Conservation (phyloP, 2,329 filamentous ascomycete species). For the Bipolaris cookei region DNA sequence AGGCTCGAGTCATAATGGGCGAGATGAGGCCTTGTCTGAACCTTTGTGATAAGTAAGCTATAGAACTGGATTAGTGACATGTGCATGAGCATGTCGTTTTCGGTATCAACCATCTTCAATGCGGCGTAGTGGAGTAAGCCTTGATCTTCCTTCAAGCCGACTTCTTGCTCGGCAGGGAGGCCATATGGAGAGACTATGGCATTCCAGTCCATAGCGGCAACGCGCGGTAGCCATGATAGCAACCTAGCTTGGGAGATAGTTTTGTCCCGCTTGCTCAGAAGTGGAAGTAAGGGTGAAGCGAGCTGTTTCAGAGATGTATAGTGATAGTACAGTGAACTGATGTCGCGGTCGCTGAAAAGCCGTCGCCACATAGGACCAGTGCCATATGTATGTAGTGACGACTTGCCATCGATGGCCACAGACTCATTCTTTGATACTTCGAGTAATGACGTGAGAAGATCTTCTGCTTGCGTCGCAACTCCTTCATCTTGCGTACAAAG, state of each 20-base stretch:
- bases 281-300: constrained; percentile 39
- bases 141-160: constrained; percentile 37
- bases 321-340: constrained; percentile 64
- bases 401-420: constrained; percentile 48
- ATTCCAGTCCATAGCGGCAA: constrained; percentile 62
- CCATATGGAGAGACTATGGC: constrained; percentile 59
- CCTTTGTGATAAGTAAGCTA: constrained; percentile 58
- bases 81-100: constrained; percentile 65
- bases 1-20: constrained; percentile 49
- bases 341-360: constrained; percentile 65
- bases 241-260: constrained; percentile 67
- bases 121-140: constrained; percentile 63
- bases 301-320: constrained; percentile 57
- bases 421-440: constrained; percentile 52
- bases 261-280: constrained; percentile 58
- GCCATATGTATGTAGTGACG: constrained; percentile 36
- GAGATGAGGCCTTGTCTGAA: constrained; percentile 40
- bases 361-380: constrained; percentile 64
- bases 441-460: constrained; percentile 61
- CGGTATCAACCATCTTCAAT: constrained; percentile 61
- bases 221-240: constrained; percentile 62
- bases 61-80: constrained; percentile 65
- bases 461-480: constrained; percentile 61
- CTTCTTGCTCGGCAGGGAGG: constrained; percentile 58
- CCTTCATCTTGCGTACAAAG: constrained; percentile 62